Evolutionary conservation across 2,329 filamentous ascomycete species (phyloP).

Genomic region (Pseudogymnoascus sp.): DNA sequence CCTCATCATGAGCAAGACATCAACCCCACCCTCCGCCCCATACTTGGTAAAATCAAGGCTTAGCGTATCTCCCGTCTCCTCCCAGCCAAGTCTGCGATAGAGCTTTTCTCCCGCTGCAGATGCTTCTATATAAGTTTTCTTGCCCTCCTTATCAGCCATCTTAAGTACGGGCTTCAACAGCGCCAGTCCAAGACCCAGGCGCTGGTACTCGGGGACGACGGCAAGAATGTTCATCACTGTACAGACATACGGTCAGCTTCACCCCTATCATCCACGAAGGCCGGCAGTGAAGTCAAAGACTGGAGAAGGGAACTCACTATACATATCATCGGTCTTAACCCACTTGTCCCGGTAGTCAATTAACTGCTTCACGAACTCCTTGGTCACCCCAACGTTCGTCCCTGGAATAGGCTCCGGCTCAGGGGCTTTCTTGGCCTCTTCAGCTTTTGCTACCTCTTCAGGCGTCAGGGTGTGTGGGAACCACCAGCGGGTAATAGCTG

Average conservation of each 20-base stretch:
- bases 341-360: conserved; percentile 24
- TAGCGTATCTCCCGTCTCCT: conserved; percentile 20
- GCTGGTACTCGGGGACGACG: conserved; percentile 30
- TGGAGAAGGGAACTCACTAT: conserved; percentile 15
- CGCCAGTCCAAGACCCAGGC: conserved; percentile 29
- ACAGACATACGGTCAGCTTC: not conserved
- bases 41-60: conserved; percentile 4
- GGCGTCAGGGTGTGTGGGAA: conserved; percentile 26
- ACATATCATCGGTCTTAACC: conserved; percentile 26
- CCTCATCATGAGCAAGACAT: not conserved
- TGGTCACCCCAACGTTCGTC: conserved; percentile 22
- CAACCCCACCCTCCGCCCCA: not conserved
- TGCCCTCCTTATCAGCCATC: conserved; percentile 29
- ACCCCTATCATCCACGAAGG: not conserved
- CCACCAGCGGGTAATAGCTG: conserved; percentile 29
- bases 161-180: conserved; percentile 30
- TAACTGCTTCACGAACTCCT: conserved; percentile 26
- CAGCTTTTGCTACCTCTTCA: conserved; percentile 11
- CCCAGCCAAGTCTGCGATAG: conserved; percentile 33
- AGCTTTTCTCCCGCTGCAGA: conserved; percentile 29
- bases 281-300: not conserved
- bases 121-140: conserved; percentile 32
- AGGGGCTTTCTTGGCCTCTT: not conserved
- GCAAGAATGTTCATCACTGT: conserved; percentile 30
- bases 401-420: conserved; percentile 25